Evolutionary conservation across 148 eudicot genomes (phyloP).

Genomic region (Rhododendron mucronatum): DNA sequence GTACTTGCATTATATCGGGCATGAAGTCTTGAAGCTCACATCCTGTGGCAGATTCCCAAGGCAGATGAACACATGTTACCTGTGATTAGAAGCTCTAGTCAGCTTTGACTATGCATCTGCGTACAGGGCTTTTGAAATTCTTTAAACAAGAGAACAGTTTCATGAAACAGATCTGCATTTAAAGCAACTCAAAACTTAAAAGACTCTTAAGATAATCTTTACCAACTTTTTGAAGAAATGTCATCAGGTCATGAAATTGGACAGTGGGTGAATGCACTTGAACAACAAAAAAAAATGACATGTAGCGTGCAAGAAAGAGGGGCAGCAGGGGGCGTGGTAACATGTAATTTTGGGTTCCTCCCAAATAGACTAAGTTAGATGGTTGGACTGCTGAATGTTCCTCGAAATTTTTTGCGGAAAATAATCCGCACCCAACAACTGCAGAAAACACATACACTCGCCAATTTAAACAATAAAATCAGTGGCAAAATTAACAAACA

Average conservation of each 20-base stretch:
- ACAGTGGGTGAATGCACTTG: not conserved
- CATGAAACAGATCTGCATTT: not conserved
- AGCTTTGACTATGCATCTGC: not conserved
- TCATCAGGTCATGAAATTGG: not conserved
- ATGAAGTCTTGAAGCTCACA: slow-evolving; percentile 47
- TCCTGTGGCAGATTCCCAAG: slow-evolving; percentile 76
- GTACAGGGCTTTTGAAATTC: too few species aligned
- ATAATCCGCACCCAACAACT: not conserved
- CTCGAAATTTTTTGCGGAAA: not conserved
- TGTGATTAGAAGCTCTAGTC: slow-evolving; percentile 20
- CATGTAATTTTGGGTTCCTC: not conserved
- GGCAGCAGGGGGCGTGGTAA: not conserved
- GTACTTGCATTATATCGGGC: slow-evolving; percentile 73
- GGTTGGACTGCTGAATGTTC: not conserved
- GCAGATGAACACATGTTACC: slow-evolving; percentile 67
- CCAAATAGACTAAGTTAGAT: not conserved
- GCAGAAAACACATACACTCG: not conserved
- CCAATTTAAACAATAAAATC: not conserved
- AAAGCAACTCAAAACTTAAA: not conserved
- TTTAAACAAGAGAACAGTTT: not conserved
- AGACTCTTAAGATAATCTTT: not conserved
- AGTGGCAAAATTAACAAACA: slow-evolving; percentile 13
- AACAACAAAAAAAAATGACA: not conserved
- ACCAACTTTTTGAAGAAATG: not conserved
- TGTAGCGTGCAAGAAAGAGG: not conserved